Conservation (phyloP, 805 yeast genomes). For the Ogataea polymorpha region DNA sequence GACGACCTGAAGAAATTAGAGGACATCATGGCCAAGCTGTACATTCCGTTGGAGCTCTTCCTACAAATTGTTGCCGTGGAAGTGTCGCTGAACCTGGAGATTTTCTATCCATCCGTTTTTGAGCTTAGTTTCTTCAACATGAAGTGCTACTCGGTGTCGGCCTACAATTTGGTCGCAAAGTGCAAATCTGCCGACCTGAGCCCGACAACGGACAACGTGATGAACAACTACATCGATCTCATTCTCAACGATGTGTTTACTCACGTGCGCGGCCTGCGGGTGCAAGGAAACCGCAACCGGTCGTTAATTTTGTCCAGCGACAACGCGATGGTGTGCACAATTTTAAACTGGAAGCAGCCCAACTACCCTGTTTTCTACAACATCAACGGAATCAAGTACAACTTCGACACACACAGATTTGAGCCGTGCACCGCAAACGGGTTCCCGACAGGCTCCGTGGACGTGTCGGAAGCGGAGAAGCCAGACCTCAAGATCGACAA, state of each 20-base stretch:
- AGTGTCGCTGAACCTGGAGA: constrained; percentile 69
- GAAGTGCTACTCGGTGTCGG: constrained; percentile 23
- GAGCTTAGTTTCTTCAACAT: constrained; percentile 32
- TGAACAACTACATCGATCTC: constrained; percentile 74
- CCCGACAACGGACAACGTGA: constrained; percentile 32
- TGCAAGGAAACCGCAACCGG: constrained; percentile 39
- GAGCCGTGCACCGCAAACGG: constrained; percentile 42
- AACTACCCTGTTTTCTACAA: constrained; percentile 91
- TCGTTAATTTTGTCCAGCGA: constrained; percentile 82
- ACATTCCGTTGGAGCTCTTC: constrained; percentile 59
- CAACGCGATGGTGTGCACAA: constrained; percentile 87
- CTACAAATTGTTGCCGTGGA: constrained; percentile 52
- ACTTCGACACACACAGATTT: constrained; percentile 29
- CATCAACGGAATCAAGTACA: constrained; percentile 60
- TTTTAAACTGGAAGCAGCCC: constrained; percentile 97
- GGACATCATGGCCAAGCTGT: constrained; percentile 43
- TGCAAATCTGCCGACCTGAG: constrained; percentile 15
- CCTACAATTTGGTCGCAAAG: constrained; percentile 16
- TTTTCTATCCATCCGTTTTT: constrained; percentile 65
- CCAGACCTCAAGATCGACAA: constrained; percentile 32
- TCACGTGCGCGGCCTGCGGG: constrained; percentile 59
- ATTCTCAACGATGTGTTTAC: constrained; percentile 70
- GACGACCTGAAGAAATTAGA: constrained; percentile 36
- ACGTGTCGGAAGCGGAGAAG: constrained; percentile 3
- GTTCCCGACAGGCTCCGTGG: constrained; percentile 17